phyloP scores from a whole-genome alignment of 2,329 filamentous ascomycete species.

The Ambrosiella xylebori region DNA sequence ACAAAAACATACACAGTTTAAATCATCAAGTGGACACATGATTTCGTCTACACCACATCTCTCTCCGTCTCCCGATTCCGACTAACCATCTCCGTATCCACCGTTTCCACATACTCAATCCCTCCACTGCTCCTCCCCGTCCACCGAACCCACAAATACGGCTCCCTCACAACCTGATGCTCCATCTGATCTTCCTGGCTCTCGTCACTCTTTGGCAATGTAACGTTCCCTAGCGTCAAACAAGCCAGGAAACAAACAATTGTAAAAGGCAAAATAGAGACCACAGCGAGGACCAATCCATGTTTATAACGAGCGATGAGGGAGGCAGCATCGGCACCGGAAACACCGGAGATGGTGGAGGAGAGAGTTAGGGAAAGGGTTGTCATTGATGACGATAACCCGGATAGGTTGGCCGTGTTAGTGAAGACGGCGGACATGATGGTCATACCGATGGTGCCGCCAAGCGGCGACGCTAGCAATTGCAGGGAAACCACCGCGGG shows the following conservation, averaged over 20 bases:
- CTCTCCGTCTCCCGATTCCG: neutral
- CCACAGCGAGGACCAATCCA: slow-evolving; percentile 1
- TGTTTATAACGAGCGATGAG: neutral
- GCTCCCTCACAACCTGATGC: neutral
- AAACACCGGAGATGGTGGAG: neutral
- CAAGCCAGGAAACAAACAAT: neutral
- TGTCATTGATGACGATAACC: neutral
- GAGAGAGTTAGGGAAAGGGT: neutral
- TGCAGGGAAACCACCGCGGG: slow-evolving; percentile 42
- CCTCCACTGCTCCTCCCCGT: neutral
- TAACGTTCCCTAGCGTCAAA: slow-evolving; percentile 2
- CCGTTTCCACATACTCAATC: neutral
- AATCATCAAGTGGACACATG: no score
- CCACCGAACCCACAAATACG: slow-evolving; percentile 1
- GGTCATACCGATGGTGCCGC: slow-evolving; percentile 46
- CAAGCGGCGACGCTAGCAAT: slow-evolving; percentile 41
- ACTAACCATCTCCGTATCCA: neutral
- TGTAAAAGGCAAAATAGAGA: slow-evolving; percentile 1
- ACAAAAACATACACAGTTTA: no score
- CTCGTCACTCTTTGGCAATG: neutral
- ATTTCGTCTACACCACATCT: no score
- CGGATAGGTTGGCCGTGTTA: slow-evolving; percentile 27
- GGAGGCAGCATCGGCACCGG: neutral
- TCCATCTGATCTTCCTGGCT: slow-evolving; percentile 5
- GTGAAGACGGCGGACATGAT: slow-evolving; percentile 55